Base-by-base conservation (phyloP, 495 filamentous ascomycete genomes). In the Staphylotrichum longicolle region DNA sequence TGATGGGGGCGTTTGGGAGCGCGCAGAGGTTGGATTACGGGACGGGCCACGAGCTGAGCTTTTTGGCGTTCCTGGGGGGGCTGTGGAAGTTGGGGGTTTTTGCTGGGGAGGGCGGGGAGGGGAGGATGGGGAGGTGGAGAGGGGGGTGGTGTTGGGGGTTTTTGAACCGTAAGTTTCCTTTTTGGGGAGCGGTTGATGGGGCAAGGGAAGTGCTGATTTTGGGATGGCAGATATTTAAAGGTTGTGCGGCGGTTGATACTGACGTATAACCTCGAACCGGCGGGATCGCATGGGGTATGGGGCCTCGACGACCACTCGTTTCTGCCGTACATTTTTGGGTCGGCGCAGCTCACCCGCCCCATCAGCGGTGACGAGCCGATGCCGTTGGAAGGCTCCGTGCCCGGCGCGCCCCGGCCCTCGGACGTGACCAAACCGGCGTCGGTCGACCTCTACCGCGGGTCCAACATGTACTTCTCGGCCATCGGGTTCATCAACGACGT, bases 401-500 rank as follows among this genome's bases (percentile, higher is more conserved):
- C 81, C 10, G 78, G 83, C 58, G 85, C 91, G 2, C 91, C 93
- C 2, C 82, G 87, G 51, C 86, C 92, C 2, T 72, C 75, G 6
- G 84, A 85, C 58, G 83, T 97, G 5, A 79, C 83, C 10, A 92
- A 91, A 64, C 67, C 77, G 3, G 75, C 74, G 32, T 72, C 84
- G 14, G 92, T 96, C 35, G 81, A 89, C 47, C 75, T 80, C 46
- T 85, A 92, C 70, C 79, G 91, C 56, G 78, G 80, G 55, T 77
- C 67, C 12, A 96, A 97, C 72, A 83, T 99, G 79, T 99, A 99
- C 73, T 99, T 97, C 78, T 88, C 87, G n/a, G 95, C 94, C n/a
- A 83, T 99, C 63, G 93, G 91, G 8, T 99, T 99, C 76, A 97
- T 99, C 69, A 88, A 96, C 71, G 95, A 98, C 76, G 94, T 99